Evolutionary conservation across 352 stramenopile species (phyloP).

Genomic region (Poterioochromonas sp.): DNA sequence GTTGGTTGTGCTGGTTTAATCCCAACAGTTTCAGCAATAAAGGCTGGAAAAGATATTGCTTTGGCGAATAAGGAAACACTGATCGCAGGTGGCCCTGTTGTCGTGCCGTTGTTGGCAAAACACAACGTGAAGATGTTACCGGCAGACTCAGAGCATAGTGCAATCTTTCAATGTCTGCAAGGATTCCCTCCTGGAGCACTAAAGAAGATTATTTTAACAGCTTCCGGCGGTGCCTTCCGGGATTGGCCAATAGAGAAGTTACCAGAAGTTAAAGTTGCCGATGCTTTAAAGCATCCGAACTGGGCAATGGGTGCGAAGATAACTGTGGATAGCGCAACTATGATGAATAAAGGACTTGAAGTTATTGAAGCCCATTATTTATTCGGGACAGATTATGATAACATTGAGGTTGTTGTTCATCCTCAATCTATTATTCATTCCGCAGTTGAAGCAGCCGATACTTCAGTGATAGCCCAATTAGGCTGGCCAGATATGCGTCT

Average conservation of each 20-base stretch:
- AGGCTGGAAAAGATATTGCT: slow-evolving; percentile 68
- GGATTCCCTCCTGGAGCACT: slow-evolving; percentile 60
- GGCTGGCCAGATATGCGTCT: slow-evolving; percentile 73
- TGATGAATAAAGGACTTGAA: slow-evolving; percentile 74
- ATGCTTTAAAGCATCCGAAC: slow-evolving; percentile 51
- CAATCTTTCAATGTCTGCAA: slow-evolving; percentile 74
- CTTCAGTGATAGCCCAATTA: slow-evolving; percentile 65
- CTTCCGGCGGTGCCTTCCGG: slow-evolving; percentile 61
- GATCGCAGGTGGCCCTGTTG: slow-evolving; percentile 63
- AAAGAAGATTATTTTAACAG: slow-evolving; percentile 64
- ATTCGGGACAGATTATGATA: slow-evolving; percentile 56
- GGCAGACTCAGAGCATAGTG: slow-evolving; percentile 65
- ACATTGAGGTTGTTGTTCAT: slow-evolving; percentile 60
- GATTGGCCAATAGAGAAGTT: slow-evolving; percentile 52
- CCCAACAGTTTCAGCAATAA: slow-evolving; percentile 48
- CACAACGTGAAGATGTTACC: slow-evolving; percentile 67
- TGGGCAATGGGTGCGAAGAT: slow-evolving; percentile 80
- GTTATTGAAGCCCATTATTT: slow-evolving; percentile 75
- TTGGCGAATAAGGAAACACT: slow-evolving; percentile 76
- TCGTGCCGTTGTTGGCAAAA: slow-evolving; percentile 63
- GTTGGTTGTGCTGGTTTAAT: slow-evolving; percentile 63
- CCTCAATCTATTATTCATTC: slow-evolving; percentile 71
- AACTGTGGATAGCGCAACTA: slow-evolving; percentile 65
- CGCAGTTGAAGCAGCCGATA: slow-evolving; percentile 71
- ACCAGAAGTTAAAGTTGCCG: slow-evolving; percentile 43